Conservation (phyloP, 805 yeast genomes). For the Ogataea trehaloabstinens region DNA sequence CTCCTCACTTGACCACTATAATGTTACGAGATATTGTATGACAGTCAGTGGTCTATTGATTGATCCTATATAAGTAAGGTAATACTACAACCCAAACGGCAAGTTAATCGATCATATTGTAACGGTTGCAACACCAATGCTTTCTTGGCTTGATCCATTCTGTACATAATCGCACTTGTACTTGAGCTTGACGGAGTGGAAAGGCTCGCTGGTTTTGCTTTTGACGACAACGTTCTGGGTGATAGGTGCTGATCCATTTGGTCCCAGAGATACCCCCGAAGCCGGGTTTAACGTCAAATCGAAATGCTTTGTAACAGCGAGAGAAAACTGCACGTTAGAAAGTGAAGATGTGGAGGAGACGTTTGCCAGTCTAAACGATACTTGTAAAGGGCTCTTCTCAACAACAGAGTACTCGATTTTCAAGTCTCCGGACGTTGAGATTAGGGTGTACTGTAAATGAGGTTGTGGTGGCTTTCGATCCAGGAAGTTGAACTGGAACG, state of each 20-base stretch:
- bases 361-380: conserved; percentile 23
- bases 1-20: too few species aligned
- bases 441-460: background rate
- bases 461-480: conserved; percentile 12
- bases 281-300: conserved; percentile 29
- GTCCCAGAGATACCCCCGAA: conserved; percentile 16
- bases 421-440: conserved; percentile 20
- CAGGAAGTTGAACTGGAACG: conserved; percentile 34
- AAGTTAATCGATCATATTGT: conserved; percentile 6
- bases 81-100: too few species aligned
- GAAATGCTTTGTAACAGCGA: conserved; percentile 35
- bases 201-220: conserved; percentile 15
- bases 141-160: conserved; percentile 49
- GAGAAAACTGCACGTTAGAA: conserved; percentile 37
- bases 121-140: conserved; percentile 50
- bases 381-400: conserved; percentile 17
- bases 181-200: conserved; percentile 52
- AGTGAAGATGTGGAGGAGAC: conserved; percentile 47
- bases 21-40: too few species aligned
- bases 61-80: too few species aligned
- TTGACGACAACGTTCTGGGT: conserved; percentile 25
- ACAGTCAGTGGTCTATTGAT: too few species aligned
- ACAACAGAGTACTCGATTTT: conserved; percentile 25
- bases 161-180: conserved; percentile 65
- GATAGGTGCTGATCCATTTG: conserved; percentile 21